Conservation (phyloP, 2,329 filamentous ascomycete species). For the Fusarium brevicatenulatum region DNA sequence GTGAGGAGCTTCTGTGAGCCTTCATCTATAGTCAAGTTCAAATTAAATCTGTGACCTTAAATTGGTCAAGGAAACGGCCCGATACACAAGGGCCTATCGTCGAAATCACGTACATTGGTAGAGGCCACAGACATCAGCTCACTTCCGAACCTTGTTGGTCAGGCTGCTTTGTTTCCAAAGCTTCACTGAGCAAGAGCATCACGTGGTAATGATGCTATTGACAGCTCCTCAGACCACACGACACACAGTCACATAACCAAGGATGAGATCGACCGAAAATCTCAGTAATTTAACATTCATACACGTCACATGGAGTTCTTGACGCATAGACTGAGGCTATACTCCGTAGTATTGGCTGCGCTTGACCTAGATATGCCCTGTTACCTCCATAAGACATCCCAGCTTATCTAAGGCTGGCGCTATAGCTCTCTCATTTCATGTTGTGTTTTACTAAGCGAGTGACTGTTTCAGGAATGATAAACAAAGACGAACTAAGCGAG, state of each 20-base stretch:
- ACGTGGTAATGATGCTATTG: not conserved
- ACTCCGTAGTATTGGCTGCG: not conserved
- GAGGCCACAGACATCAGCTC: not conserved
- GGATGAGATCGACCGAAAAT: fast-evolving
- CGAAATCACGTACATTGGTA: too few species aligned
- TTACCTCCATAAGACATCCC: not conserved
- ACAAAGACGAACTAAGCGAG: not conserved
- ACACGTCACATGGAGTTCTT: not conserved
- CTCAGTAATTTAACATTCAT: too few species aligned
- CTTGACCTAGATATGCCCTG: not conserved
- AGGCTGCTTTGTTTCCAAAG: not conserved
- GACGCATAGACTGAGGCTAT: not conserved
- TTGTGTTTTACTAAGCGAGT: not conserved
- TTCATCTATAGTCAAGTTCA: not conserved
- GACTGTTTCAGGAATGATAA: too few species aligned
- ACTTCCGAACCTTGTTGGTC: not conserved
- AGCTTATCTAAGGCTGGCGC: not conserved
- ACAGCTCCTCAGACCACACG: not conserved
- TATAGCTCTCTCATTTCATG: not conserved
- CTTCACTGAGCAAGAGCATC: not conserved
- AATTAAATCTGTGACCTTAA: not conserved
- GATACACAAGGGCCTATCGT: not conserved
- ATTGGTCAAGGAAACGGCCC: fast-evolving
- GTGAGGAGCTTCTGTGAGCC: fast-evolving
- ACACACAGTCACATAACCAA: not conserved